Conservation (phyloP, 257 asterid genomes). For the Ophiorrhiza pumila region DNA sequence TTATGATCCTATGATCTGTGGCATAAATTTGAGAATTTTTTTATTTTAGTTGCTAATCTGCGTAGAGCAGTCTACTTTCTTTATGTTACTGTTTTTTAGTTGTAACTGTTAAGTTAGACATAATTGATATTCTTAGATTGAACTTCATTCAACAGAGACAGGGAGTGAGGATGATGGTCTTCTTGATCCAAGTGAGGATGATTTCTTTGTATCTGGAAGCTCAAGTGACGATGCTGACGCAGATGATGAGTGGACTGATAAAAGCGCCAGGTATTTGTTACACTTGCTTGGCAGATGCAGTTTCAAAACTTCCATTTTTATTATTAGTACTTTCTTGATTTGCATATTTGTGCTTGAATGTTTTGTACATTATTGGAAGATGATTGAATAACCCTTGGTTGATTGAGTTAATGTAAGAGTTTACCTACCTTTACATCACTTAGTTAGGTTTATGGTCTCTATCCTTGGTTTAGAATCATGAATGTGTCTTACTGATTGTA, state of each 20-base stretch:
- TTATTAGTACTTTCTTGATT: not conserved
- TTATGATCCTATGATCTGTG: not conserved
- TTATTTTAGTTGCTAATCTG: not conserved
- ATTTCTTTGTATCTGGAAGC: slow-evolving; percentile 81
- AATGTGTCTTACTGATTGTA: not conserved
- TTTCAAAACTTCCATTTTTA: not conserved
- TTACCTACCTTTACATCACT: too few relatives aligned
- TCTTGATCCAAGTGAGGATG: slow-evolving; percentile 80
- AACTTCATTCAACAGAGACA: slow-evolving; percentile 58
- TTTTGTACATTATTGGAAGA: not conserved
- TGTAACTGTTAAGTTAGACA: not conserved
- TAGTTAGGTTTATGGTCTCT: not conserved
- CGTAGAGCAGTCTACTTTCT: not conserved
- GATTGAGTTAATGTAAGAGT: not conserved
- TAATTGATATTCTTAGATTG: slow-evolving; percentile 18
- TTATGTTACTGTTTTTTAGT: not conserved
- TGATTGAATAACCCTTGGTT: not conserved
- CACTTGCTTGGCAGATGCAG: not conserved
- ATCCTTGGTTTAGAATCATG: not conserved
- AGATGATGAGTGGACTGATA: slow-evolving; percentile 86
- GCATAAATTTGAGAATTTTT: not conserved
- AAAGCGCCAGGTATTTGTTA: slow-evolving; percentile 63
- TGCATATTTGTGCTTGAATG: not conserved
- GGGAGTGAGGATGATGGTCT: slow-evolving; percentile 97
- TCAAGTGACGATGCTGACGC: slow-evolving; percentile 94